A percentile compares a stretch with the other conserved stretches of the same genome.
These are phyloP conservation scores for Polyporus arcularius DNA, from an alignment of 768 basidiomycete species.

Conservation along the genomic window DNA sequence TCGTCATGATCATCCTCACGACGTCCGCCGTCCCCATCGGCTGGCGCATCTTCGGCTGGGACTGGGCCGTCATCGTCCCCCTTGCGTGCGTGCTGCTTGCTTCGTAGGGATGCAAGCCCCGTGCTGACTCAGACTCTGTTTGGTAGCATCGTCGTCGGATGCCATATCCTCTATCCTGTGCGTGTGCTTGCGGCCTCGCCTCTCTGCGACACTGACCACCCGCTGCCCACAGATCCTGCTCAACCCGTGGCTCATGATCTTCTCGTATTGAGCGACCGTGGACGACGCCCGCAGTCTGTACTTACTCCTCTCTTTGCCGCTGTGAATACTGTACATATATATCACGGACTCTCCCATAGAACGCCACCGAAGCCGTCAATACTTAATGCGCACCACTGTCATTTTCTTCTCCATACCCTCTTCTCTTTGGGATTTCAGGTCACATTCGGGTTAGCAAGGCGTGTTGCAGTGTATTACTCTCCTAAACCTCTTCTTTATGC, in stretches of 20 bases:
- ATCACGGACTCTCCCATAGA: no score
- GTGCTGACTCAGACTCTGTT: neutral
- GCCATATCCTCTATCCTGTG: conserved; percentile 77
- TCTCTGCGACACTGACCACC: neutral
- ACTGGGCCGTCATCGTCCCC: conserved; percentile 81
- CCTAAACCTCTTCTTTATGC: no score
- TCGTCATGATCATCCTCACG: conserved; percentile 58
- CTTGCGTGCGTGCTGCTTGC: conserved; percentile 51
- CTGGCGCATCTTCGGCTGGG: conserved; percentile 61
- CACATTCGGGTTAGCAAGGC: no score
- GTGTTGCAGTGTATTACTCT: no score
- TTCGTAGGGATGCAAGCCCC: neutral
- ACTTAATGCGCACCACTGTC: no score
- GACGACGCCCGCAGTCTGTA: no score
- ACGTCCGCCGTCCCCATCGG: conserved; percentile 54
- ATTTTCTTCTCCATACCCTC: no score
- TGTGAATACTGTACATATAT: no score
- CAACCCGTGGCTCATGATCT: conserved; percentile 89
- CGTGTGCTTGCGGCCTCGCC: conserved; percentile 31
- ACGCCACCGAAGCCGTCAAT: neutral
- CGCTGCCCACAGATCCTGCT: conserved; percentile 34
- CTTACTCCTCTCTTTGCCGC: no score
- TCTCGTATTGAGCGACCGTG: conserved; percentile 49
- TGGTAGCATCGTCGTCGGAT: conserved; percentile 57
- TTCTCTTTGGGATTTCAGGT: no score